Conservation (phyloP, 73 alveolate species). For the Paramecium biaurelia region DNA sequence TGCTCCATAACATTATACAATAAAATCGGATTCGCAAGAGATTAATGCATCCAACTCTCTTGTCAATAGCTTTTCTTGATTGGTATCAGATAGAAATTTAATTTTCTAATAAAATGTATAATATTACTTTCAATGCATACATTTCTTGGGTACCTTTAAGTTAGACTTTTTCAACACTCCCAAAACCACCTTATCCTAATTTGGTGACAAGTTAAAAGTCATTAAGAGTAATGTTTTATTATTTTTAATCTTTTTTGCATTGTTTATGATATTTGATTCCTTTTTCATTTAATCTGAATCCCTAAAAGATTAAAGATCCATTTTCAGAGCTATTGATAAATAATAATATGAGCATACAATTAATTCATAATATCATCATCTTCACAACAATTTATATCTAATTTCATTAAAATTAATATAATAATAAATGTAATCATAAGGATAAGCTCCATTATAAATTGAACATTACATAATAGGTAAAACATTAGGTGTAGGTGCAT, state of each 20-base stretch:
- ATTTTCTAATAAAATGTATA: constrained; percentile 63
- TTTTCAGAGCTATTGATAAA: neutral
- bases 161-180: constrained; percentile 65
- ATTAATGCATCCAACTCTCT: constrained; percentile 76
- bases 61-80: constrained; percentile 31
- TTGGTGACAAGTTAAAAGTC: constrained; percentile 55
- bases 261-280: constrained; percentile 20
- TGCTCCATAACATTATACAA: constrained; percentile 91
- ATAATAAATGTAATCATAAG: neutral
- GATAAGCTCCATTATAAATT: constrained; percentile 60
- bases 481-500: constrained; percentile 88
- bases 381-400: neutral
- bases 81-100: constrained; percentile 60
- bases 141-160: constrained; percentile 70
- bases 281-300: neutral
- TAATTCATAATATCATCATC: neutral
- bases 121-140: constrained; percentile 70
- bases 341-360: neutral
- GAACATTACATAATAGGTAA: constrained; percentile 69
- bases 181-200: constrained; percentile 76
- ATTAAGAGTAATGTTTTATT: constrained; percentile 4
- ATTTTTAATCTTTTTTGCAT: neutral
- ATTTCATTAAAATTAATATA: neutral
- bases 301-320: neutral
- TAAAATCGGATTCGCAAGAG: constrained; percentile 83